Base-by-base conservation (phyloP, 305 asterid species). In the Euphrasia arctica region DNA sequence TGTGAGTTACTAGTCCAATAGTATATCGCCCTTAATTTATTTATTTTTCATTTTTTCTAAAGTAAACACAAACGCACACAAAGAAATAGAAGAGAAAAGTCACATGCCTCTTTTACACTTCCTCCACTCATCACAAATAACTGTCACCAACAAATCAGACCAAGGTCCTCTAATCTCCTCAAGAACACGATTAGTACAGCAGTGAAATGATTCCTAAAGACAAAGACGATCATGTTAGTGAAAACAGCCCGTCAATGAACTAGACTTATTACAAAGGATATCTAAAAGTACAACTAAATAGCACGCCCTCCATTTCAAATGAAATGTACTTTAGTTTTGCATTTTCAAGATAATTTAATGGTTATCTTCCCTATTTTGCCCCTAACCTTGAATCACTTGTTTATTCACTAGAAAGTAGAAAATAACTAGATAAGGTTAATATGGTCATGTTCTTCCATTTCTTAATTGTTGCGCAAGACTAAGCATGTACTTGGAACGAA, bases 111-210 rank as follows among this genome's bases (percentile, higher is more conserved):
- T 85, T 88, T 92, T 92, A 85, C 98, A 92, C 77, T 85, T 87
- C 78, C 86, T 87, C 98, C 98, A 92, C 82, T 92, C 97, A 69
- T 92, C 92, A 73, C 83, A 84, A 47, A 92, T 77, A 69, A 84
- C 76, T 27, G 80, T 62, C 64, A 82, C 74, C 70, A 92, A 78
- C 67, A 84, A 54, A 83, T 92, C 98, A 75, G 84, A 72, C 98
- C 98, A 92, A 69, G 89, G 74, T 75, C 98, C 97, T 70, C 75
- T 78, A 41, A 90, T 73, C 83, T 92, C 97, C 80, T 83, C 85
- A 56, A 92, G 71, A 70, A 92, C 81, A 74, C 71, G 71, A 57
- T 73, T 70, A 70, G 79, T 59, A 73, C 88, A 84, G 51, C 66
- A 68, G 66, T 62, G 79, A 74, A 85, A 80, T 25, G 98, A 80